Evolutionary conservation across 179 eudicot species (phyloP), one percentile per base, ranked within the genome.

Genomic region (Silene noctiflora): DNA sequence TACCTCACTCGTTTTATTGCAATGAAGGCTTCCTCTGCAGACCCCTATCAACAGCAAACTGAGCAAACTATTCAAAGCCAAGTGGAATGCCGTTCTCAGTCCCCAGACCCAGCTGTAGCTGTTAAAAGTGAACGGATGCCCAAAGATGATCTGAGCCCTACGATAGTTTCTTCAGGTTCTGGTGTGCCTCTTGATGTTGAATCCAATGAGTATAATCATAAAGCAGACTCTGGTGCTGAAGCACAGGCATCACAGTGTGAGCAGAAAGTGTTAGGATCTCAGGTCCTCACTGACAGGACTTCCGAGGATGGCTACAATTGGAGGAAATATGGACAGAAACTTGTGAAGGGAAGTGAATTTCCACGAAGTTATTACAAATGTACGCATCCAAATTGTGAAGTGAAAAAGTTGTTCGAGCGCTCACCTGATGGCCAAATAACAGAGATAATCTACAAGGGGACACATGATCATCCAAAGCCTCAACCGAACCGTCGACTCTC

Each of bases 391-490:
- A 85, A 95, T 76, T 95, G 99, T 79, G 96, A 93, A 82, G 99
- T 93, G 27, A 95, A 93, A 86, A 95, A 95, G 85, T 85, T 91
- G 75, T 93, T 95, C 69, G 97, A 95, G 85, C 93, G 97, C 48
- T 80, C 99, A 44, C 89, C 85, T 35, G 91, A 88, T 78, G 99
- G 99, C 48, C 90, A 91, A 64, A 95, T 95, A 77, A 84, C 89
- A 66, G 97, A 95, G 84, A 95, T 93, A 42, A 89, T 95, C 75
- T 95, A 95, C 78, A 95, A 91, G 83, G 99, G 99, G 24, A 84
- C 89, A 44, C 99, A 95, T 80, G 98, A 93, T 82, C 99, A 95
- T 77, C 98, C 98, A 13, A 95, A 93, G 83, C 99, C 99, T 82
- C 97, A 88, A 81, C 90, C 93, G 77, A 82, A 87, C 74, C 97